Percentiles rank a stretch among this genome's conserved stretches.
phyloP scores from a whole-genome alignment of 441 rosid genomes.

The Erysimum cheiri region DNA sequence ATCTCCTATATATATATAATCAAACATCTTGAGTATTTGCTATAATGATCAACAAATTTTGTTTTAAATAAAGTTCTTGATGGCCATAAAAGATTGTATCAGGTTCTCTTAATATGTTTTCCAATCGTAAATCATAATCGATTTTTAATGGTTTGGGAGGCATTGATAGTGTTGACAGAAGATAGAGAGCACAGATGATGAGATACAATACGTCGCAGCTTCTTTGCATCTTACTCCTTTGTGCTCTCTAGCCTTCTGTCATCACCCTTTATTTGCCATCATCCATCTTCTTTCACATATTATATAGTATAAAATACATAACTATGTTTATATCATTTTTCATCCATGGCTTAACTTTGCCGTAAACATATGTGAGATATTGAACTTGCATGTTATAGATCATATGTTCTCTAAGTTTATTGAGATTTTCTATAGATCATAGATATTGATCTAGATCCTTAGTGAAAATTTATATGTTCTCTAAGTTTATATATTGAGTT shows the following conservation, averaged over 20 bases:
- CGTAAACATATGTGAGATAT: background rate
- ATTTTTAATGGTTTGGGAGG: background rate
- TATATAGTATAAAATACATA: background rate
- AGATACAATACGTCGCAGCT: constrained; percentile 43
- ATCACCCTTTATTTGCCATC: constrained; percentile 48
- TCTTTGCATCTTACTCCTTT: constrained; percentile 63
- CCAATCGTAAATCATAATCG: background rate
- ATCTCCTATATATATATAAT: background rate
- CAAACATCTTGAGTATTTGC: background rate
- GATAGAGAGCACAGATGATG: constrained; percentile 97
- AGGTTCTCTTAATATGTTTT: background rate
- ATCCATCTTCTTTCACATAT: background rate
- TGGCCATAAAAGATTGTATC: background rate
- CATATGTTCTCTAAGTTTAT: background rate
- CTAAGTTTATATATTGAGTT: background rate
- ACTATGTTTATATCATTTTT: background rate
- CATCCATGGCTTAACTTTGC: background rate
- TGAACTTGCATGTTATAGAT: background rate
- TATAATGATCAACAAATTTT: constrained; percentile 17
- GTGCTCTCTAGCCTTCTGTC: constrained; percentile 95
- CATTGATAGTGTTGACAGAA: constrained; percentile 78
- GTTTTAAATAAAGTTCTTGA: background rate
- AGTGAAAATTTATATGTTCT: background rate
- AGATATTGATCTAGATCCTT: too few relatives aligned
- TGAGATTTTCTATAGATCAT: background rate